phyloP scores from a whole-genome alignment of 2,329 filamentous ascomycete genomes.

The Bipolaris sorokiniana region DNA sequence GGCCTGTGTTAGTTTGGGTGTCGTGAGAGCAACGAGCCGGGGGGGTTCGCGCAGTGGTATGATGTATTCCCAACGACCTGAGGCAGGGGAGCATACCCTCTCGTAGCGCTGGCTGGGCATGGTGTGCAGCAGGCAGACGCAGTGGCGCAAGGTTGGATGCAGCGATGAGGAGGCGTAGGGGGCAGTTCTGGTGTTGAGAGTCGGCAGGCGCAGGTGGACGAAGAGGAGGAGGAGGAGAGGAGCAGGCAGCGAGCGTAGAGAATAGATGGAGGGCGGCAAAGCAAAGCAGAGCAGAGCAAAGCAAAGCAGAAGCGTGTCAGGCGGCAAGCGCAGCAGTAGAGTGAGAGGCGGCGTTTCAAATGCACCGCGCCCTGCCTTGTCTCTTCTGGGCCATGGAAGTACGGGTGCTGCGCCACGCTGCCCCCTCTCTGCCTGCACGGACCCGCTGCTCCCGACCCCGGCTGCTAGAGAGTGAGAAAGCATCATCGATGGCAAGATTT shows the following conservation, averaged over 20 bases:
- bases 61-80: slow-evolving; percentile 11
- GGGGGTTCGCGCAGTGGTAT: slow-evolving; percentile 20
- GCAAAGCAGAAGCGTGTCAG: slow-evolving; percentile 5
- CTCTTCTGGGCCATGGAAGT: slow-evolving; percentile 6
- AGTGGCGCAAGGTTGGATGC: slow-evolving; percentile 5
- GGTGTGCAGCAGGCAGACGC: slow-evolving; percentile 23
- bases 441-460: slow-evolving; percentile 1
- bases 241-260: slow-evolving; percentile 9
- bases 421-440: slow-evolving; percentile 3
- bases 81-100: slow-evolving; percentile 49
- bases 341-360: slow-evolving; percentile 17
- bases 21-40: slow-evolving; percentile 2
- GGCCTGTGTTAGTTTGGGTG: slow-evolving; percentile 23
- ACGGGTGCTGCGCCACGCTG: slow-evolving; percentile 14
- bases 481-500: neutral
- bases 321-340: slow-evolving; percentile 16
- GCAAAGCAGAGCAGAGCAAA: slow-evolving; percentile 2
- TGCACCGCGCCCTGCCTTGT: slow-evolving; percentile 5
- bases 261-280: slow-evolving; percentile 11
- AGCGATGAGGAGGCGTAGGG: neutral
- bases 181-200: neutral
- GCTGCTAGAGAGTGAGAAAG: neutral
- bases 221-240: neutral
- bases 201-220: neutral
- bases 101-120: slow-evolving; percentile 59